A percentile compares a stretch with the other conserved stretches of the same genome.
These are phyloP conservation scores for Colletotrichum tropicale DNA, from an alignment of 2,329 filamentous ascomycete genomes.

Conservation along the genomic window DNA sequence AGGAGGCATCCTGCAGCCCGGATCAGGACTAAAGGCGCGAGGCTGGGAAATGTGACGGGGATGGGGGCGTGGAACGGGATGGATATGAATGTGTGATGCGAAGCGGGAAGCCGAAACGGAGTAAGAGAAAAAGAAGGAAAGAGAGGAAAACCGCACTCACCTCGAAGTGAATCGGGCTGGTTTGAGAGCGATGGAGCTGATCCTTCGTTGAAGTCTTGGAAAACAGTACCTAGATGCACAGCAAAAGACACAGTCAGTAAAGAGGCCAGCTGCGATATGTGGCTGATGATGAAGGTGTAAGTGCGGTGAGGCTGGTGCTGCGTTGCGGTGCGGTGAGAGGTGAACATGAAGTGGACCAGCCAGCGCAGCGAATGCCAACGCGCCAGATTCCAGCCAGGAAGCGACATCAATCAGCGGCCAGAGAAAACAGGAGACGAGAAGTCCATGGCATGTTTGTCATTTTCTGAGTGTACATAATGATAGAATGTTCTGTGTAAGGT, in stretches of 20 bases:
- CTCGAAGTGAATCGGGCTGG: not conserved
- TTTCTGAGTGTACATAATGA: slow-evolving; percentile 7
- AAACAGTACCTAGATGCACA: not conserved
- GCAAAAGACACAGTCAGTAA: not conserved
- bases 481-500: not conserved
- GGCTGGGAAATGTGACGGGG: slow-evolving; percentile 16
- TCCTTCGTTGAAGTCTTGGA: not conserved
- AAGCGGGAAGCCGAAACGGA: not conserved
- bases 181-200: not conserved
- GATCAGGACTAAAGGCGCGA: slow-evolving; percentile 9
- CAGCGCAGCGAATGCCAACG: slow-evolving; percentile 2
- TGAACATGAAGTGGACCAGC: not conserved
- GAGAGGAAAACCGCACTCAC: not conserved
- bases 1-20: not conserved
- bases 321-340: not conserved
- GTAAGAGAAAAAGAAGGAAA: not conserved
- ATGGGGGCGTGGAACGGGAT: slow-evolving; percentile 1
- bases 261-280: not conserved
- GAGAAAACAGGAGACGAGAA: not conserved
- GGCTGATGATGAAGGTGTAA: slow-evolving; percentile 8
- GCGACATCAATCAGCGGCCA: not conserved
- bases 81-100: slow-evolving; percentile 2
- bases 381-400: not conserved
- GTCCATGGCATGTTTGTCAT: not conserved
- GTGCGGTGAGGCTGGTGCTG: slow-evolving; percentile 8